Conservation (phyloP, 805 yeast genomes). For the Isabelozyma pseudorhagii region DNA sequence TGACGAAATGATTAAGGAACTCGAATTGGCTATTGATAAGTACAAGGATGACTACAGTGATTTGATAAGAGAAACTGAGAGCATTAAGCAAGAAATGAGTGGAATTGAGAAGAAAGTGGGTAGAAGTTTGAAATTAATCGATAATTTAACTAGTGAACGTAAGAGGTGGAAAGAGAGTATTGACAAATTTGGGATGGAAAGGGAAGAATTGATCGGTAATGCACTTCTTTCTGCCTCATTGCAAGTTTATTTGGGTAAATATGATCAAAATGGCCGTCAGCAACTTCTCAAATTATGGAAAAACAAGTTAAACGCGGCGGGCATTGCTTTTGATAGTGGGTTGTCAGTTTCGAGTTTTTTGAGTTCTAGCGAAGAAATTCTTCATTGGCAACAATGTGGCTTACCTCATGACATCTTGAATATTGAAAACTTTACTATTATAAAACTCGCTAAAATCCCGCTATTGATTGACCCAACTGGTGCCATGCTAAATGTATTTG, state of each 20-base stretch:
- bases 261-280: conserved; percentile 48
- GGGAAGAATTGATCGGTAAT: conserved; percentile 58
- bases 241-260: conserved; percentile 56
- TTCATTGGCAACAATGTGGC: conserved; percentile 52
- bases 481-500: conserved; percentile 39
- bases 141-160: conserved; percentile 63
- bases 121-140: conserved; percentile 61
- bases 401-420: conserved; percentile 58
- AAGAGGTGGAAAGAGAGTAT: conserved; percentile 69
- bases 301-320: conserved; percentile 24
- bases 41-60: conserved; percentile 69
- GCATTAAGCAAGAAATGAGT: conserved; percentile 67
- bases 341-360: conserved; percentile 34
- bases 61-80: conserved; percentile 76
- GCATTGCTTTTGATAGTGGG: conserved; percentile 38
- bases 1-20: conserved; percentile 74
- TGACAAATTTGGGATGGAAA: conserved; percentile 44
- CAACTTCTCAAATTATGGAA: conserved; percentile 34
- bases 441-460: conserved; percentile 44
- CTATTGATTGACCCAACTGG: conserved; percentile 74
- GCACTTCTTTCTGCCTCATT: conserved; percentile 62
- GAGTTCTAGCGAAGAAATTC: conserved; percentile 35
- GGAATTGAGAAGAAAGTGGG: conserved; percentile 56
- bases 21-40: conserved; percentile 62
- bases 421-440: conserved; percentile 60